Evolutionary conservation across 495 filamentous ascomycete species (phyloP).

Genomic region (Penicillium samsonianum): DNA sequence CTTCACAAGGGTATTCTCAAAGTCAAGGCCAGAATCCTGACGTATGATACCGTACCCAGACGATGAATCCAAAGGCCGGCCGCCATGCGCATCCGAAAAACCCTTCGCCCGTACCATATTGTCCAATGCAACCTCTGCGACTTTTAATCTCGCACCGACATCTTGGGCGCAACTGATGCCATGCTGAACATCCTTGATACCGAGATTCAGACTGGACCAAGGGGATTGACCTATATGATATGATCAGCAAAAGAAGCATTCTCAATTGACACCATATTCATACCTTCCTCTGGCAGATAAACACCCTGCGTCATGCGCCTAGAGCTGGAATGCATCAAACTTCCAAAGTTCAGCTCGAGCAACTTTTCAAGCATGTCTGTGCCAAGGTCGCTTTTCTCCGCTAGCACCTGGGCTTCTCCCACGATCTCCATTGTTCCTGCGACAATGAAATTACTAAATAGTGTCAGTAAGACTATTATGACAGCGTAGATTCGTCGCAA

Average conservation of each 20-base stretch:
- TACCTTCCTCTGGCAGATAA: conserved; percentile 14
- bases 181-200: conserved; percentile 18
- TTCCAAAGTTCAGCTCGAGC: conserved; percentile 16
- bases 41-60: conserved; percentile 16
- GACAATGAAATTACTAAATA: conserved; percentile 16
- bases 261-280: not conserved
- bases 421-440: conserved; percentile 16
- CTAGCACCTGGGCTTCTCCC: conserved; percentile 20
- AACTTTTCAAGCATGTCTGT: conserved; percentile 12
- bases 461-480: not conserved
- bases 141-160: conserved; percentile 12
- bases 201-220: conserved; percentile 16
- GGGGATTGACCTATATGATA: conserved; percentile 8
- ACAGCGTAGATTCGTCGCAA: not conserved
- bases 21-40: conserved; percentile 17
- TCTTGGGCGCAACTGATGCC: conserved; percentile 9
- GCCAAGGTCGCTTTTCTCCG: conserved; percentile 19
- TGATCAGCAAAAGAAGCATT: not conserved
- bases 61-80: conserved; percentile 16
- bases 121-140: conserved; percentile 14
- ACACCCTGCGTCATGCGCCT: conserved; percentile 16
- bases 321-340: conserved; percentile 5
- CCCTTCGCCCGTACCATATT: conserved; percentile 14
- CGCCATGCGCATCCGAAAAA: conserved; percentile 9
- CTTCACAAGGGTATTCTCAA: conserved; percentile 17